Base-by-base conservation (phyloP, 257 asterid species). In the Cinchona pubescens region DNA sequence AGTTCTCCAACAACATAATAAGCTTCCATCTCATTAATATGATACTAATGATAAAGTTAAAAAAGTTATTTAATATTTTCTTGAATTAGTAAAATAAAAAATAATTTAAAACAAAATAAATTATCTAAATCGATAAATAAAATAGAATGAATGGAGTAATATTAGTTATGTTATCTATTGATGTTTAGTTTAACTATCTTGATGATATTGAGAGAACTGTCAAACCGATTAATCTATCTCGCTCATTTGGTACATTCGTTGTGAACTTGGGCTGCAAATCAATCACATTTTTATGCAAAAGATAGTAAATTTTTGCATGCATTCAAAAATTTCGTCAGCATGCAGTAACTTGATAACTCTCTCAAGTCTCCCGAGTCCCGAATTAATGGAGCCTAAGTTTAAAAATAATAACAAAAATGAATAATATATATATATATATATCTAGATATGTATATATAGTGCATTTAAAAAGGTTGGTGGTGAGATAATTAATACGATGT, bases 291-390 rank as follows among this genome's bases (percentile, higher is more conserved):
- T 38, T n/a, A 30, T 3, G 79, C 42, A 67, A 29, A 18, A 11
- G 25, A 34, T n/a, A 30, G 19, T 69, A 58, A 75, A 69, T 66
- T 64, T 60, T 72, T 65, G 67, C 76, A n/a, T 80, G 81, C 81
- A 76, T 72, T 74, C 76, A 67, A 25, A 69, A 72, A 58, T 55
- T 80, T 62, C 56, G 65, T 66, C 65, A 46, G 25, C 67, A 55
- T 34, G 32, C 64, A 29, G 67, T 61, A 30, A 66, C 38, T 72
- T 59, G 45, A 63, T 67, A 9, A 14, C 27, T 48, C 35, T 25
- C 56, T 25, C 35, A 59, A 42, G 59, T 19, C 78, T 62, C 43
- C 38, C 53, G 16, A 69, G 74, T 30, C 18, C 59, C 21, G 35
- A 69, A 59, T 73, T 59, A 59, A 73, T 40, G 76, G 69, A 73